Evolutionary conservation across 768 basidiomycete genomes (phyloP).

Genomic region (Gloeopeniophorella convolvens): DNA sequence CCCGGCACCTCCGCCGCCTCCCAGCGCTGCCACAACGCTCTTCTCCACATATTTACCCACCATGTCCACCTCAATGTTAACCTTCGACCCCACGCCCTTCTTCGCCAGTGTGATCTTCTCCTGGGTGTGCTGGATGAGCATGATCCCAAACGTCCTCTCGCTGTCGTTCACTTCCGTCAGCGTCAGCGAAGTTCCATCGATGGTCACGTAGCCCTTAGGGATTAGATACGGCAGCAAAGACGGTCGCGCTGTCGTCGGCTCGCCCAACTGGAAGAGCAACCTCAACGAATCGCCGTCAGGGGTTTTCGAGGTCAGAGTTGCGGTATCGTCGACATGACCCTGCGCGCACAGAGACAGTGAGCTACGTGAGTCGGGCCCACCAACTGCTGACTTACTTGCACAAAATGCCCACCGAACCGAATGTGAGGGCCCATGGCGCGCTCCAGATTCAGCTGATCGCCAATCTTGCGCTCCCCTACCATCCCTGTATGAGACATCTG

Average conservation of each 20-base stretch:
- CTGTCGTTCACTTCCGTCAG: conserved; percentile 70
- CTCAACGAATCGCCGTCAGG: conserved; percentile 88
- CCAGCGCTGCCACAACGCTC: conserved; percentile 64
- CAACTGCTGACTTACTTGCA: conserved; percentile 57
- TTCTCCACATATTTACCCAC: conserved; percentile 89
- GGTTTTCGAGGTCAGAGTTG: conserved; percentile 55
- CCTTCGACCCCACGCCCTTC: conserved; percentile 71
- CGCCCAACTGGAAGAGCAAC: conserved; percentile 69
- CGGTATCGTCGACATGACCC: conserved; percentile 94
- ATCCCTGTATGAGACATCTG: neutral
- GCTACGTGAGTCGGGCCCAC: neutral
- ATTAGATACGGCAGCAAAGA: conserved; percentile 79
- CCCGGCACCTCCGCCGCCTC: conserved; percentile 44
- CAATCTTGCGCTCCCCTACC: conserved; percentile 69
- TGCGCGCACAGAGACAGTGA: conserved; percentile 26
- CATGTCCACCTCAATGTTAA: conserved; percentile 96
- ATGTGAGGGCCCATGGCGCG: conserved; percentile 90
- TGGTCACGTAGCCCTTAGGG: conserved; percentile 88
- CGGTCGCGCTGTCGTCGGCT: conserved; percentile 48
- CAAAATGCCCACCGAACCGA: conserved; percentile 95
- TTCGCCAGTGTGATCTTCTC: conserved; percentile 72
- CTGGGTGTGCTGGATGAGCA: conserved; percentile 95
- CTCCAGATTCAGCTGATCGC: conserved; percentile 85
- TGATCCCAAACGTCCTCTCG: conserved; percentile 68
- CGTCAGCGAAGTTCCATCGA: conserved; percentile 93